phyloP scores from a whole-genome alignment of 2,329 filamentous ascomycete species.

The Zopfia rhizophila region DNA sequence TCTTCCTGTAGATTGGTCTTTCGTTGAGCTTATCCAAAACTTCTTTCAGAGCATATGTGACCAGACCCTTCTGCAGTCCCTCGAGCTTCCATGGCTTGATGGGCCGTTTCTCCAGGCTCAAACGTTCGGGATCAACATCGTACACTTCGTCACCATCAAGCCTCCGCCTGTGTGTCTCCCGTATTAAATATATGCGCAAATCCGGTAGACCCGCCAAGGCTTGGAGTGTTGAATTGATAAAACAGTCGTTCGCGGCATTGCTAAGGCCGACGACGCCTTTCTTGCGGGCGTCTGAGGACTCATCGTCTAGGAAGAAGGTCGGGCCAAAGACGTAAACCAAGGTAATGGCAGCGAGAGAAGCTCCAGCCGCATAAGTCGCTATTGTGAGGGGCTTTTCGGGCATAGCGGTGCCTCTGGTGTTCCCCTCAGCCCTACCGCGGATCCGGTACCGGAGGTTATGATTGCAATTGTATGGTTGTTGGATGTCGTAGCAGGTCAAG shows the following conservation, averaged over 20 bases:
- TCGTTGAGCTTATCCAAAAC: slow-evolving; percentile 94
- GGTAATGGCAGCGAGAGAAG: slow-evolving; percentile 92
- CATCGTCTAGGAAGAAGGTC: slow-evolving; percentile 93
- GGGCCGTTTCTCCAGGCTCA: slow-evolving; percentile 52
- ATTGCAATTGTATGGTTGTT: background rate
- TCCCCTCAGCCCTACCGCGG: slow-evolving; percentile 17
- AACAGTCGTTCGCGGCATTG: slow-evolving; percentile 86
- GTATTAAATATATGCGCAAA: slow-evolving; percentile 88
- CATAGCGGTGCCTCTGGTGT: slow-evolving; percentile 61
- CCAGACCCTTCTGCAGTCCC: slow-evolving; percentile 79
- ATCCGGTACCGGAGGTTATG: slow-evolving; percentile 27
- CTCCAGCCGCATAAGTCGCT: slow-evolving; percentile 93
- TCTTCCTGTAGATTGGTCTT: slow-evolving; percentile 91
- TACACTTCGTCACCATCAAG: slow-evolving; percentile 85
- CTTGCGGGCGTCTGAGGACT: slow-evolving; percentile 70
- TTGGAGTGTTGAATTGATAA: slow-evolving; percentile 94
- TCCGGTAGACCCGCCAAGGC: slow-evolving; percentile 90
- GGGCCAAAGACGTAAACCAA: slow-evolving; percentile 97
- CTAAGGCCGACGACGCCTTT: slow-evolving; percentile 86
- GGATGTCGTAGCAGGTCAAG: slow-evolving; percentile 28
- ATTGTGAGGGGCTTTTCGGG: slow-evolving; percentile 84
- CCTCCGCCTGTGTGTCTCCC: slow-evolving; percentile 84
- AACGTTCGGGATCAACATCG: slow-evolving; percentile 64
- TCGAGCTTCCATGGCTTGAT: slow-evolving; percentile 61
- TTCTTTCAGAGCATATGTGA: slow-evolving; percentile 89